Evolutionary conservation across 768 basidiomycete species (phyloP).

Genomic region (Suillus placidus): DNA sequence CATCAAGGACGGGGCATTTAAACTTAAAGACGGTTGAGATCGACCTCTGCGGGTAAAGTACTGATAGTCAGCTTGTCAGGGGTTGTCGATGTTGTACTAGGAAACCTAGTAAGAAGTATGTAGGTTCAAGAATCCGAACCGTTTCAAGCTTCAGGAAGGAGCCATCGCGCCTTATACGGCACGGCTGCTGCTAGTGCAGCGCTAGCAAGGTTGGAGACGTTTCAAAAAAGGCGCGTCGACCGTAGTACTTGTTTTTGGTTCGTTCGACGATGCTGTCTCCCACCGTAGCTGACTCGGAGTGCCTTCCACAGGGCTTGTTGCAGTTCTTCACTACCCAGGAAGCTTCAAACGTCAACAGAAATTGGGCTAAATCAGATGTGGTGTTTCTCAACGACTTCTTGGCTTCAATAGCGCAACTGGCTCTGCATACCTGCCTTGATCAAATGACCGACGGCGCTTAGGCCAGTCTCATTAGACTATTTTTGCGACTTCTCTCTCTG

Average conservation of each 20-base stretch:
- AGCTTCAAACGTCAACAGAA: background rate
- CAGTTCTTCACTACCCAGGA: background rate
- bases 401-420: background rate
- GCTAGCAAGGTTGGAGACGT: constrained; percentile 41
- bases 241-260: constrained; percentile 20
- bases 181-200: constrained; percentile 35
- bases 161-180: constrained; percentile 38
- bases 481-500: background rate
- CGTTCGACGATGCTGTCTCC: background rate
- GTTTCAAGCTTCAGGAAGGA: background rate
- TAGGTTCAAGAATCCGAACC: background rate
- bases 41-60: constrained; percentile 35
- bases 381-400: background rate
- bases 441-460: background rate
- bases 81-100: background rate
- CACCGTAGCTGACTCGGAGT: background rate
- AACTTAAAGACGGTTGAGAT: background rate
- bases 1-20: background rate
- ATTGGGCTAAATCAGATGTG: no score
- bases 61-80: constrained; percentile 2
- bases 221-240: constrained; percentile 41
- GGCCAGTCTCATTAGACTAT: background rate
- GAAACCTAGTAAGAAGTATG: background rate
- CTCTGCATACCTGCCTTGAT: background rate
- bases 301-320: background rate